Conservation (phyloP, 257 asterid species). For the Solanum chiquidenum region DNA sequence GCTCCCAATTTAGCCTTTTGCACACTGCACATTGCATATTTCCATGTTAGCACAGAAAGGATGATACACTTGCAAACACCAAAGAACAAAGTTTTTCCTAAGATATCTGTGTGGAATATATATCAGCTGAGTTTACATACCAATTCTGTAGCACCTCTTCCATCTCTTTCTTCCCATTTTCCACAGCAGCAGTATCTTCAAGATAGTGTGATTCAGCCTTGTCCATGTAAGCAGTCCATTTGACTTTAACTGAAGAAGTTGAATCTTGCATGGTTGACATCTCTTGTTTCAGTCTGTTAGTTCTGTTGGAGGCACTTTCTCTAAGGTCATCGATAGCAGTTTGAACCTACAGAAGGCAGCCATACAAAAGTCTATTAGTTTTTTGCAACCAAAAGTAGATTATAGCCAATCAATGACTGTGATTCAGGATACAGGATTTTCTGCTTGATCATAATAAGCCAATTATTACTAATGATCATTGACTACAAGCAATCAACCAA, state of each 20-base stretch:
- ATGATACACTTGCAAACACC: neutral
- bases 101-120: neutral
- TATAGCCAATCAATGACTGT: neutral
- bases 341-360: constrained; percentile 47
- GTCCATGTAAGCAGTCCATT: constrained; percentile 57
- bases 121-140: constrained; percentile 22
- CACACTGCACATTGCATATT: constrained; percentile 38
- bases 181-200: constrained; percentile 66
- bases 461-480: neutral
- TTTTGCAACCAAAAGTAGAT: neutral
- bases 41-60: neutral
- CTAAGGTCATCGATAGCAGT: constrained; percentile 67
- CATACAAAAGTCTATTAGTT: neutral
- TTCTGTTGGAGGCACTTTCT: constrained; percentile 72
- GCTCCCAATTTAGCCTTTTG: constrained; percentile 78
- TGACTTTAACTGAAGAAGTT: constrained; percentile 52
- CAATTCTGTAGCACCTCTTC: constrained; percentile 63
- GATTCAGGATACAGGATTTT: neutral
- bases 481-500: neutral
- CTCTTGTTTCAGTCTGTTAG: constrained; percentile 71
- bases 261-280: constrained; percentile 81
- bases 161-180: constrained; percentile 62
- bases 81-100: neutral
- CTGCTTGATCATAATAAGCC: neutral
- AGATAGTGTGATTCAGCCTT: constrained; percentile 59